These are phyloP conservation scores for Acacia melanoxylon DNA, from an alignment of 306 rosid genomes.

Conservation along the genomic window DNA sequence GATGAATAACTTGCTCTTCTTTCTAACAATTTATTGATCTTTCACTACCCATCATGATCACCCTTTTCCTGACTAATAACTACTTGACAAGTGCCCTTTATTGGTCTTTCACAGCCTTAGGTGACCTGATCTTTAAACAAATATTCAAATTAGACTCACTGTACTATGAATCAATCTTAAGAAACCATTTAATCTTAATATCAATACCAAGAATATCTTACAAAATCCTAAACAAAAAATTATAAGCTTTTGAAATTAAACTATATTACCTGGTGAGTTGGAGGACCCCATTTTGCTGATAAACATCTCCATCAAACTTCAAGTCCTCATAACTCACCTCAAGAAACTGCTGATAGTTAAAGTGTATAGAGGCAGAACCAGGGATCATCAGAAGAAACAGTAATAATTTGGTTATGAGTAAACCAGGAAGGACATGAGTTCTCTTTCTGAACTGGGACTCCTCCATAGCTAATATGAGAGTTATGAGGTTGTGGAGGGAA, in stretches of 20 bases:
- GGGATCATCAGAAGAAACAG: neutral
- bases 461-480: neutral
- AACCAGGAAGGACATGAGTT: neutral
- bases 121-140: neutral
- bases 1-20: neutral
- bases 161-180: neutral
- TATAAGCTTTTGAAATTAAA: neutral
- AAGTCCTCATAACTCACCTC: neutral
- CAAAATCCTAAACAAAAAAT: neutral
- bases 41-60: neutral
- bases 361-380: neutral
- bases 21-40: neutral
- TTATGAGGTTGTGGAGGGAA: neutral
- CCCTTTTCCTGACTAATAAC: neutral
- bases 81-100: neutral
- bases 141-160: neutral
- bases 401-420: neutral
- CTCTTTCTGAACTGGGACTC: neutral
- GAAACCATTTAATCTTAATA: neutral
- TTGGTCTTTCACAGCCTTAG: neutral
- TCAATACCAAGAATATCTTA: neutral
- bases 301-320: slow-evolving; percentile 15
- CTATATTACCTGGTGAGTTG: slow-evolving; percentile 20
- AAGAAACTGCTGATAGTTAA: slow-evolving; percentile 10
- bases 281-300: slow-evolving; percentile 9